A percentile compares a stretch with the other conserved stretches of the same genome.
These are phyloP conservation scores for Phytophthora pluvialis DNA, from an alignment of 352 stramenopile genomes.

Conservation along the genomic window DNA sequence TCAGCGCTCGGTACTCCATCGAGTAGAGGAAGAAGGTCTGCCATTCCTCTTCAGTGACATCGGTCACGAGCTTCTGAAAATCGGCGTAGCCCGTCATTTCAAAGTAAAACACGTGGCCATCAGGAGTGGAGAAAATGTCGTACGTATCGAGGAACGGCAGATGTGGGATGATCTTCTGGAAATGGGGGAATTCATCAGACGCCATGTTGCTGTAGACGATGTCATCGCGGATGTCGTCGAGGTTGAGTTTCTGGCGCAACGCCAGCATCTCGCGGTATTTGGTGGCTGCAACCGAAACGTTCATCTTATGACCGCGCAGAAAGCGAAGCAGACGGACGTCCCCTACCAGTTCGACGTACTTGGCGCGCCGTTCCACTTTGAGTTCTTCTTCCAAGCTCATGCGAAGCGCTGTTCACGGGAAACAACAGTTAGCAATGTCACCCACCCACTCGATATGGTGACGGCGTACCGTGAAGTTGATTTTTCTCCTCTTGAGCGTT, in stretches of 20 bases:
- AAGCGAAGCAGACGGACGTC: slow-evolving; percentile 76
- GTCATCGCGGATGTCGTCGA: slow-evolving; percentile 65
- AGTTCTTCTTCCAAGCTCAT: slow-evolving; percentile 70
- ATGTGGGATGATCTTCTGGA: slow-evolving; percentile 72
- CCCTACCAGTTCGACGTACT: slow-evolving; percentile 59
- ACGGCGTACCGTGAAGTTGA: slow-evolving; percentile 55
- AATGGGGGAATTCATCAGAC: slow-evolving; percentile 66
- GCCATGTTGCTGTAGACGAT: slow-evolving; percentile 59
- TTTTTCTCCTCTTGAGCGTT: slow-evolving; percentile 69
- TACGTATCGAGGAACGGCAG: slow-evolving; percentile 69
- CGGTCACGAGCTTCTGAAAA: slow-evolving; percentile 57
- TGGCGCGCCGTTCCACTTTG: slow-evolving; percentile 38
- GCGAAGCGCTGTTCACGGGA: slow-evolving; percentile 47
- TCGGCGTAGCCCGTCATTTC: slow-evolving; percentile 77
- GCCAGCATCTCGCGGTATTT: slow-evolving; percentile 75
- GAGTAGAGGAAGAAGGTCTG: slow-evolving; percentile 72
- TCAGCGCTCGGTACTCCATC: slow-evolving; percentile 74
- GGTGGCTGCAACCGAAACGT: slow-evolving; percentile 62
- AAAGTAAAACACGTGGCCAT: slow-evolving; percentile 67
- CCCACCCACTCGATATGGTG: background rate
- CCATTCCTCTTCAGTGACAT: slow-evolving; percentile 76
- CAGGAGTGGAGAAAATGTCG: slow-evolving; percentile 50
- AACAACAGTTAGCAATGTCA: background rate
- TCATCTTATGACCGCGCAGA: slow-evolving; percentile 76
- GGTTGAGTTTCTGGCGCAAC: slow-evolving; percentile 57